Conservation (phyloP, 306 rosid genomes). For the Medicago lupulina region DNA sequence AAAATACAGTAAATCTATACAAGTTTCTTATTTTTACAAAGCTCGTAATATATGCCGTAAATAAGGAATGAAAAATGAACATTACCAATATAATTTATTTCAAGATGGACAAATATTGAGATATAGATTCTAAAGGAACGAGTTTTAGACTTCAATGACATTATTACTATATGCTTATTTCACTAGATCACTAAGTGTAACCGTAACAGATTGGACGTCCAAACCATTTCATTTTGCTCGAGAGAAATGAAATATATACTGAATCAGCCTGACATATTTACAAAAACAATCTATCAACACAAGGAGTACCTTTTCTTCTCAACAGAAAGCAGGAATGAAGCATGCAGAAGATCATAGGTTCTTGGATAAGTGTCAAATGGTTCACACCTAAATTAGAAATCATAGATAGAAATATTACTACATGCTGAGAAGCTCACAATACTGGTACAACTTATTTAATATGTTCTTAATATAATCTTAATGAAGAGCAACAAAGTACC, state of each 20-base stretch:
- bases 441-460: neutral
- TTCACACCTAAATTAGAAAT: constrained; percentile 76
- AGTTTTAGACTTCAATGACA: too few species aligned
- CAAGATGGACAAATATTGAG: neutral
- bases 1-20: neutral
- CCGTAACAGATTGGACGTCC: neutral
- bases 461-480: constrained; percentile 17
- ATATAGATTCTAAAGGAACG: too few species aligned
- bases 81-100: too few species aligned
- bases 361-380: constrained; percentile 73
- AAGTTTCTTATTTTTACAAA: neutral
- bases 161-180: neutral
- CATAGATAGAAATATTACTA: constrained; percentile 25
- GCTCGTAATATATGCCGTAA: neutral
- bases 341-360: constrained; percentile 9
- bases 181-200: neutral
- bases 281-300: neutral
- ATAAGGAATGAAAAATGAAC: too few species aligned
- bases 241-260: constrained; percentile 1
- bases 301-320: constrained; percentile 80
- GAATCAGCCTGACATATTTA: neutral
- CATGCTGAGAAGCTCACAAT: constrained; percentile 25
- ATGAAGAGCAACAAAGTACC: constrained; percentile 53
- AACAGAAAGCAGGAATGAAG: neutral
- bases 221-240: neutral